phyloP scores from a whole-genome alignment of 495 filamentous ascomycete species.

The Xylaria castorea region DNA sequence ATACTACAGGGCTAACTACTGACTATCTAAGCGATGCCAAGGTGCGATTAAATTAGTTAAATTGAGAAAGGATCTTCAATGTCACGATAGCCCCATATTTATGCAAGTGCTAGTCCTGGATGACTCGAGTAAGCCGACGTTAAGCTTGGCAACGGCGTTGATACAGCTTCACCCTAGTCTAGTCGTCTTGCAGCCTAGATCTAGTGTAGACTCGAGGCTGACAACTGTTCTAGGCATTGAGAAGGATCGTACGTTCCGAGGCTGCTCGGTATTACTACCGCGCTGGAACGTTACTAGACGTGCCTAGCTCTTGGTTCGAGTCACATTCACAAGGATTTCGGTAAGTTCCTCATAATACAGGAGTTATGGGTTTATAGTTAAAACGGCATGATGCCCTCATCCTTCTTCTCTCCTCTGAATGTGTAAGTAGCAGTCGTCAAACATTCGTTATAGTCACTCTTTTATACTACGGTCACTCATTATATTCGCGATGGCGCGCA shows the following conservation, averaged over 20 bases:
- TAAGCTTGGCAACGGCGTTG: constrained; percentile 7
- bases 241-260: not conserved
- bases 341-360: not conserved
- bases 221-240: not conserved
- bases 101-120: not conserved
- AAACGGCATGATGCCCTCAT: constrained; percentile 4
- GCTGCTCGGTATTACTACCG: not conserved
- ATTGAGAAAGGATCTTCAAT: constrained; percentile 12
- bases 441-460: constrained; percentile 15
- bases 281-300: constrained; percentile 12
- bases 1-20: constrained; percentile 13
- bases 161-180: constrained; percentile 20
- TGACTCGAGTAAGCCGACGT: not conserved
- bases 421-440: not conserved
- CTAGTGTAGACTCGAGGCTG: not conserved
- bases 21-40: constrained; percentile 8
- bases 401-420: not conserved
- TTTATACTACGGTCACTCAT: constrained; percentile 24
- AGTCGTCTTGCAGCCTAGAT: constrained; percentile 15
- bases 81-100: constrained; percentile 5
- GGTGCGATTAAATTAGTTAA: constrained; percentile 11
- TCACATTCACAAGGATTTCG: not conserved
- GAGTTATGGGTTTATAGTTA: not conserved
- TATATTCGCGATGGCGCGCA: constrained; percentile 18
- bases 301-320: constrained; percentile 7